Evolutionary conservation across 805 yeast genomes (phyloP).

Genomic region (Candida cerambycidarum): DNA sequence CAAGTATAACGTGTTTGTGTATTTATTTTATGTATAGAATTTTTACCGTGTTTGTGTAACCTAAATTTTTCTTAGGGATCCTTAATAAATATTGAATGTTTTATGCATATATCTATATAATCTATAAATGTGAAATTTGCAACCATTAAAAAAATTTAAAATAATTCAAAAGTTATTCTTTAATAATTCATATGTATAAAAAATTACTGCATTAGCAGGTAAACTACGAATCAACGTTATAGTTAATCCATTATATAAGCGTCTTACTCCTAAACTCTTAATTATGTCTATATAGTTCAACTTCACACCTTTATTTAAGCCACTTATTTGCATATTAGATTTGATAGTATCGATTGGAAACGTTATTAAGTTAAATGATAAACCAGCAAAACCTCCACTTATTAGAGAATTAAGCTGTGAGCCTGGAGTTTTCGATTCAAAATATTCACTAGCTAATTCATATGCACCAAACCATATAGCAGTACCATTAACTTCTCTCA

Average conservation of each 20-base stretch:
- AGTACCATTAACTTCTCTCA: constrained; percentile 86
- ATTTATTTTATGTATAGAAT: too few relatives aligned
- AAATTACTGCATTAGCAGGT: constrained; percentile 88
- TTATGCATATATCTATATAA: not conserved
- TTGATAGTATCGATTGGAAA: constrained; percentile 93
- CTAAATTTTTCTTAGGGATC: too few relatives aligned
- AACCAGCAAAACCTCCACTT: constrained; percentile 88
- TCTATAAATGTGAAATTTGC: constrained; percentile 1
- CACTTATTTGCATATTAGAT: constrained; percentile 74
- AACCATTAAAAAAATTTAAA: not conserved
- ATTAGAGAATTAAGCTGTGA: constrained; percentile 55
- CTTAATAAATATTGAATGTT: too few relatives aligned
- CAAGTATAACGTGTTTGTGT: too few relatives aligned
- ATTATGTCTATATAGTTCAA: constrained; percentile 28
- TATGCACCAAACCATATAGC: constrained; percentile 94
- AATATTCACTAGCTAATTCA: constrained; percentile 50
- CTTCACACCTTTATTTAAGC: constrained; percentile 19
- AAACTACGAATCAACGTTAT: constrained; percentile 78
- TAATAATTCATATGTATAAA: constrained; percentile 71
- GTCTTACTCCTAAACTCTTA: constrained; percentile 53
- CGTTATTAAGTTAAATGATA: constrained; percentile 72
- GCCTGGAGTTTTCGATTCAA: constrained; percentile 28
- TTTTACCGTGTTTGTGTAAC: too few relatives aligned
- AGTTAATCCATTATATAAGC: constrained; percentile 81
- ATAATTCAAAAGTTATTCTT: constrained; percentile 26